A percentile compares a stretch with the other conserved stretches of the same genome.
Evolutionary conservation across 2,329 filamentous ascomycete species (phyloP).

Genomic region (Cladophialophora chaetospira): DNA sequence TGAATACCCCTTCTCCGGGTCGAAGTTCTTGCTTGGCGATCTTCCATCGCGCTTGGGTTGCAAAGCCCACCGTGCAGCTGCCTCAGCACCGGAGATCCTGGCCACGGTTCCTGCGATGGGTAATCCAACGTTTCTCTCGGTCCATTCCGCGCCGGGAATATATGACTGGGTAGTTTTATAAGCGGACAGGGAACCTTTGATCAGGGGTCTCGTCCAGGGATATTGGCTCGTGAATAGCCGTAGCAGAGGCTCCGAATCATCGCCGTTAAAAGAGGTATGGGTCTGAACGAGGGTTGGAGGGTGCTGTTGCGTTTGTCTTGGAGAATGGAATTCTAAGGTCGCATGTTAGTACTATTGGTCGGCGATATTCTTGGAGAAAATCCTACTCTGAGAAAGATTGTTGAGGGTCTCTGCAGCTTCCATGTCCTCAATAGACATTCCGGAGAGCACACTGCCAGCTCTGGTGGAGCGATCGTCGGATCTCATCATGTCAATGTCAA

Average conservation of each 20-base stretch:
- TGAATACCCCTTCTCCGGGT: constrained; percentile 31
- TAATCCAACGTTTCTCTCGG: constrained; percentile 80
- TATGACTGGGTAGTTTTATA: constrained; percentile 89
- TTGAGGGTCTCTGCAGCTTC: constrained; percentile 74
- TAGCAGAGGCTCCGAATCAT: constrained; percentile 75
- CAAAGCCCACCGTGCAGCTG: constrained; percentile 81
- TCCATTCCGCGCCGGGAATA: constrained; percentile 84
- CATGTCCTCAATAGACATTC: constrained; percentile 47
- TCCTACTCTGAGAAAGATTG: constrained; percentile 69
- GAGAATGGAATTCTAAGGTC: constrained; percentile 32
- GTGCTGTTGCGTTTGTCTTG: constrained; percentile 56
- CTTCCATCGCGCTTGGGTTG: constrained; percentile 42
- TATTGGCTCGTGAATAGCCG: constrained; percentile 86
- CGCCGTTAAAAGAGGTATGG: constrained; percentile 41
- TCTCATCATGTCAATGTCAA: constrained; percentile 43
- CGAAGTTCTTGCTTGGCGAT: constrained; percentile 19
- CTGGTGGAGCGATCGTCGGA: constrained; percentile 44
- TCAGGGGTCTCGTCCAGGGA: constrained; percentile 80
- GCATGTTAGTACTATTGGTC: constrained; percentile 17
- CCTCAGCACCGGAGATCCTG: constrained; percentile 83
- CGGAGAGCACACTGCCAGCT: constrained; percentile 50
- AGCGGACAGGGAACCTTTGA: constrained; percentile 79
- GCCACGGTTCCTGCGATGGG: constrained; percentile 86
- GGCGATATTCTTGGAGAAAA: background rate
- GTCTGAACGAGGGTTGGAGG: constrained; percentile 49